Evolutionary conservation across 768 basidiomycete genomes (phyloP).

Genomic region (Boletus edulis): DNA sequence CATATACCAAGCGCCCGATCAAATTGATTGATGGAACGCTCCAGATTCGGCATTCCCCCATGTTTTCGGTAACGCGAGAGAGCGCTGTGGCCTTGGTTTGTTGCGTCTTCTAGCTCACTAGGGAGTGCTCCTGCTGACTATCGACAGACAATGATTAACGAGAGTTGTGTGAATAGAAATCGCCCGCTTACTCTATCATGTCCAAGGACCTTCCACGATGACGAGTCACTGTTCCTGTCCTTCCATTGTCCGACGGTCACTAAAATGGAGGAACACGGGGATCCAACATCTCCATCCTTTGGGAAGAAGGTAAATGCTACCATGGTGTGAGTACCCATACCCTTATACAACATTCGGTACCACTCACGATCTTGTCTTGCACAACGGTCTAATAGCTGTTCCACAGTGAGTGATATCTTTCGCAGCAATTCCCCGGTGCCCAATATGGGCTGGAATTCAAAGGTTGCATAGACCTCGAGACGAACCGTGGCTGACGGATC

Average conservation of each 20-base stretch:
- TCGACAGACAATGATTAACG: not conserved
- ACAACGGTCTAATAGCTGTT: not conserved
- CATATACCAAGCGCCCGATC: not conserved
- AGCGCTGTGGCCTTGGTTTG: not conserved
- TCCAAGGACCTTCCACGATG: too few relatives aligned
- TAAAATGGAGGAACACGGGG: not conserved
- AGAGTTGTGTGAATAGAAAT: not conserved
- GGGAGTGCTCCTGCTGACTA: not conserved
- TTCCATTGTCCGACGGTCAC: not conserved
- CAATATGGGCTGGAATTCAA: too few relatives aligned
- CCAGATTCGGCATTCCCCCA: not conserved
- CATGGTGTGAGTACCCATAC: not conserved
- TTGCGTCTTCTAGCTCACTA: not conserved
- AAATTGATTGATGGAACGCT: not conserved
- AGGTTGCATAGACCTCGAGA: not conserved
- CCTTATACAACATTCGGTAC: not conserved
- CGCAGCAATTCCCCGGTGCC: not conserved
- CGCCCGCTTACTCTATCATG: not conserved
- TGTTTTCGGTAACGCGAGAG: not conserved
- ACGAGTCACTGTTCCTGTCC: too few relatives aligned
- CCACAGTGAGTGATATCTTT: not conserved
- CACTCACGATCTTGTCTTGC: not conserved
- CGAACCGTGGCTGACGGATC: not conserved
- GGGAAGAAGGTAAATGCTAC: not conserved
- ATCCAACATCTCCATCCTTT: not conserved